Base-by-base conservation (phyloP, 2,329 filamentous ascomycete species). In the Sclerotinia borealis region DNA sequence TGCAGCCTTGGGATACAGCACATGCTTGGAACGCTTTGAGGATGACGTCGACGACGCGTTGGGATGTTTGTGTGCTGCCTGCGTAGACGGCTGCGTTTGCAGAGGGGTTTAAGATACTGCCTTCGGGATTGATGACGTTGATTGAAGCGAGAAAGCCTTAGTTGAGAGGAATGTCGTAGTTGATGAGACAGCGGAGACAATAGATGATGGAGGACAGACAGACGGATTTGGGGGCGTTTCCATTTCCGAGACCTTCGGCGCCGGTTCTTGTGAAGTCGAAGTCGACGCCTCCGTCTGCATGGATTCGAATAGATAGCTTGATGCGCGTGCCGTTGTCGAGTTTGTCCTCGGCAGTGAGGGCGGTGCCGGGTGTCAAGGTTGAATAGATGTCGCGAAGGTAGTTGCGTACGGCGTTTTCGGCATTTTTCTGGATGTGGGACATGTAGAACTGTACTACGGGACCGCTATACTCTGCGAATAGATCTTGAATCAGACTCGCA, bases 291-390 rank as follows among this genome's bases (percentile, higher is more conserved):
- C 90, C 90, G 31, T 84, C 80, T 0, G 83, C 81, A 68, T 92
- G 84, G 68, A 95, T 93, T 3, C 83, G 86, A 19, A 95, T 81
- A 65, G 85, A 86, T 13, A 93, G 80, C 50, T 81, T 78, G 70
- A 95, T 92, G 0, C 89, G 88, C 5, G 84, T 89, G 25, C 91
- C 91, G 69, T 95, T 90, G 68, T 95, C 91, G 88, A 93, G 93
- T 78, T 86, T 90, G 39, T 95, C 91, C 1, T 86, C 79, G 0
- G 91, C 88, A 17, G 83, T 80, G 0, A 95, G 81, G 9, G 88
- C 84, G 63, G 84, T 80, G 4, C 86, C 87, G 65, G 84, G 80
- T 68, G 91, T 89, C 27, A 45, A 15, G 22, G 84, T 81, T 63
- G 81, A 80, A 70, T 84, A 80, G 29, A 92, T 85, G 1, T 82